Conservation (phyloP, 2,329 filamentous ascomycete genomes). For the Ophiosphaerella herpotricha region DNA sequence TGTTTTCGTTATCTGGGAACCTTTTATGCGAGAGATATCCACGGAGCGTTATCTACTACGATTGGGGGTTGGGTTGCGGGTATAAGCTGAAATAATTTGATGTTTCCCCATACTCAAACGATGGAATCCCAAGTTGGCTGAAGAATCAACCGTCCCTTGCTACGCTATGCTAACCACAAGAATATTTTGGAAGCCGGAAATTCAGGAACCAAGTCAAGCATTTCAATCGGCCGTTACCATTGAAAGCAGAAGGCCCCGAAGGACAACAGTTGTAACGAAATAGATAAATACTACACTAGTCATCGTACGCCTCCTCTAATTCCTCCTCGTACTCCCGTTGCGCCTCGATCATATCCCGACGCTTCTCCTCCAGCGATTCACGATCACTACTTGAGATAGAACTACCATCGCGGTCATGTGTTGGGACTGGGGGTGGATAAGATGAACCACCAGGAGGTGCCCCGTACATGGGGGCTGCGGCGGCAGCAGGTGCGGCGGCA, state of each 20-base stretch:
- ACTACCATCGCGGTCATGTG: slow-evolving; percentile 50
- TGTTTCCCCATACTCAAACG: slow-evolving; percentile 6
- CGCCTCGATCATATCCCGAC: slow-evolving; percentile 59
- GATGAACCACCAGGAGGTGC: slow-evolving; percentile 12
- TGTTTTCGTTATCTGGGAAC: not conserved
- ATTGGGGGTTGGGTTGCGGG: no score
- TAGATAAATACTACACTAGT: not conserved
- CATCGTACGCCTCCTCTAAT: slow-evolving; percentile 40
- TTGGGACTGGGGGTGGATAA: slow-evolving; percentile 41
- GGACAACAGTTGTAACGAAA: not conserved
- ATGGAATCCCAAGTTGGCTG: slow-evolving; percentile 13
- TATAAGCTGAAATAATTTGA: slow-evolving; percentile 4
- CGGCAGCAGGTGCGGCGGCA: not conserved
- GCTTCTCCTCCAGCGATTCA: slow-evolving; percentile 56
- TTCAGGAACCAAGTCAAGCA: no score
- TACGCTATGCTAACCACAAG: slow-evolving; percentile 14
- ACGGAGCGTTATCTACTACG: not conserved
- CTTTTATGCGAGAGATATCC: not conserved
- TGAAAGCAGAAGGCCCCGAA: no score
- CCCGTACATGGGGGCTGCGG: slow-evolving; percentile 21
- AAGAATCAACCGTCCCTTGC: slow-evolving; percentile 2
- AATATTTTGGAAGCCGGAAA: slow-evolving; percentile 2
- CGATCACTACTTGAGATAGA: slow-evolving; percentile 45
- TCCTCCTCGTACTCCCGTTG: slow-evolving; percentile 58
- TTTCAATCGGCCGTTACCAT: no score